Conservation (phyloP, 176 grass and related monocot species). For the Bothriochloa decipiens region DNA sequence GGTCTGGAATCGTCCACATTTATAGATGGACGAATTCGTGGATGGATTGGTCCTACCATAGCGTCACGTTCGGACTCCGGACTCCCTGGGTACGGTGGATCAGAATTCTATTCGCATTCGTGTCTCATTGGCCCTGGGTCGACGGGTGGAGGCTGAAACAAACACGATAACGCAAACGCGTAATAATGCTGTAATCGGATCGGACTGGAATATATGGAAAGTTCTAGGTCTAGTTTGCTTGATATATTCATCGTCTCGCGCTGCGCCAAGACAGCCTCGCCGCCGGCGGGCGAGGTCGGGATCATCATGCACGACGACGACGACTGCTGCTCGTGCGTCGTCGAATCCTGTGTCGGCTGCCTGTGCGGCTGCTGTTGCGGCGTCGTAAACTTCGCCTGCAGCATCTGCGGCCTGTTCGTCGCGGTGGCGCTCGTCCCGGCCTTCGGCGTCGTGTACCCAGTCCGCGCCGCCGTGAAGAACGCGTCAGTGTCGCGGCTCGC, state of each 20-base stretch:
- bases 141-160: too few species aligned
- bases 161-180: too few species aligned
- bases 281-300: too few species aligned
- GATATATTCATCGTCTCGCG: neutral
- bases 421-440: neutral
- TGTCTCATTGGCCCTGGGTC: too few species aligned
- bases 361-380: neutral
- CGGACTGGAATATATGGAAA: too few species aligned
- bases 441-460: neutral
- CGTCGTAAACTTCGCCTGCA: too few species aligned
- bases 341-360: neutral
- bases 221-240: neutral
- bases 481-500: constrained; percentile 32
- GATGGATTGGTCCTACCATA: neutral
- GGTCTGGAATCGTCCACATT: neutral
- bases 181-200: too few species aligned
- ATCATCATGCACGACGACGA: too few species aligned
- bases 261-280: too few species aligned
- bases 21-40: neutral
- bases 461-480: constrained; percentile 19
- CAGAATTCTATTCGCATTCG: neutral
- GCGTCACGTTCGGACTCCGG: too few species aligned
- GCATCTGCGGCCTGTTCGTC: neutral
- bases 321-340: too few species aligned
- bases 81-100: neutral